A percentile compares a stretch with the other conserved stretches of the same genome.
These are phyloP conservation scores for Cyphellophora europaea DNA, from an alignment of 2,329 filamentous ascomycete species.

Conservation along the genomic window DNA sequence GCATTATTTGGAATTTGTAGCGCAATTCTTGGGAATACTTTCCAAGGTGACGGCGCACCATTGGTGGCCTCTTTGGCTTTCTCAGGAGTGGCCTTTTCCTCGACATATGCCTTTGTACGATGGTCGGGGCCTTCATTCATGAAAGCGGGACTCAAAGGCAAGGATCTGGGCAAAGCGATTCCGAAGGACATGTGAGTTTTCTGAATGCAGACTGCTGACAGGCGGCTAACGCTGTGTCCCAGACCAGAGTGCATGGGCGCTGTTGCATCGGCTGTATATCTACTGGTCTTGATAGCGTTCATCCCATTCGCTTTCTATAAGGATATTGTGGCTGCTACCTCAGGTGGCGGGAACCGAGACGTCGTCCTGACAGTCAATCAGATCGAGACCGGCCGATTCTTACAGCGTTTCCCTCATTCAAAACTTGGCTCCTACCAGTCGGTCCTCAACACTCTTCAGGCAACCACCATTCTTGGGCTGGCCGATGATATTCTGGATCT, in stretches of 20 bases:
- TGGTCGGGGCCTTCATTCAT: constrained; percentile 92
- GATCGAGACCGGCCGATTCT: constrained; percentile 70
- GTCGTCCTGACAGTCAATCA: constrained; percentile 65
- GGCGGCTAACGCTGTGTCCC: constrained; percentile 22
- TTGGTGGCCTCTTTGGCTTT: constrained; percentile 82
- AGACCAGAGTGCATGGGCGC: constrained; percentile 94
- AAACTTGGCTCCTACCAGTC: constrained; percentile 96
- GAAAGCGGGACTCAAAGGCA: constrained; percentile 77
- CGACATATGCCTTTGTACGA: constrained; percentile 75
- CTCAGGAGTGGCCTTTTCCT: constrained; percentile 72
- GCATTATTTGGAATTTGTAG: constrained; percentile 60
- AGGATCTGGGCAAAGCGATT: constrained; percentile 72
- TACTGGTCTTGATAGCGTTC: constrained; percentile 81
- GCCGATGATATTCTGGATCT: constrained; percentile 97
- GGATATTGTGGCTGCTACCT: constrained; percentile 90
- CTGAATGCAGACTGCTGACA: not conserved
- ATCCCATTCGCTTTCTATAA: constrained; percentile 98
- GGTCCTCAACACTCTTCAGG: constrained; percentile 85
- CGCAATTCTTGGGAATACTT: constrained; percentile 68
- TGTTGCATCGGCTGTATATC: constrained; percentile 83
- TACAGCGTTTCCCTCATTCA: constrained; percentile 88
- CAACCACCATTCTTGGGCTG: constrained; percentile 81
- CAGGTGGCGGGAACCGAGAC: constrained; percentile 84
- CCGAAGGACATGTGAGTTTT: constrained; percentile 58
- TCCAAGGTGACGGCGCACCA: constrained; percentile 78